Conservation (phyloP, 2,329 filamentous ascomycete genomes). For the Sclerotinia subarctica region DNA sequence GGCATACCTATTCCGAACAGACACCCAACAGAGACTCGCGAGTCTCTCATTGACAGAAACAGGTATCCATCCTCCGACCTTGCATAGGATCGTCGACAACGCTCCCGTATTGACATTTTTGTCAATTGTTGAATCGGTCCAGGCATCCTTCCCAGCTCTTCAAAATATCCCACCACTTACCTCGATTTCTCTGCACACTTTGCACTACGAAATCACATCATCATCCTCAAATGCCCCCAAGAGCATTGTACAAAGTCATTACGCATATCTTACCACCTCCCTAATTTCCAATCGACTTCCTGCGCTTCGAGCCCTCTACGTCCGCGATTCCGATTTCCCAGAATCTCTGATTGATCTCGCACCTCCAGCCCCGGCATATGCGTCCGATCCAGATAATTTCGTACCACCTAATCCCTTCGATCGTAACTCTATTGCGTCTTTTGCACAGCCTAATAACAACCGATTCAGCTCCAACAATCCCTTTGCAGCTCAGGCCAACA, state of each 20-base stretch:
- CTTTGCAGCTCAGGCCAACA: slow-evolving; percentile 27
- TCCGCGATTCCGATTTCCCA: slow-evolving; percentile 79
- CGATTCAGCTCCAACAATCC: slow-evolving; percentile 39
- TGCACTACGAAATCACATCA: slow-evolving; percentile 80
- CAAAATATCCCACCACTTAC: slow-evolving; percentile 58
- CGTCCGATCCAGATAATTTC: slow-evolving; percentile 38
- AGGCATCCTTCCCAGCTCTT: slow-evolving; percentile 54
- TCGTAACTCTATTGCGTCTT: slow-evolving; percentile 35
- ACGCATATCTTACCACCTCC: slow-evolving; percentile 81
- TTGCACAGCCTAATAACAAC: slow-evolving; percentile 16
- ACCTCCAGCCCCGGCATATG: slow-evolving; percentile 57
- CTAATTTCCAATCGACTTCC: slow-evolving; percentile 74
- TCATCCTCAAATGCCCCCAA: slow-evolving; percentile 55
- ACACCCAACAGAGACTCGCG: slow-evolving; percentile 58
- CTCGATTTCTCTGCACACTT: slow-evolving; percentile 64
- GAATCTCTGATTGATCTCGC: slow-evolving; percentile 69
- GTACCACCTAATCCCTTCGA: slow-evolving; percentile 30
- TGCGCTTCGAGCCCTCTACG: slow-evolving; percentile 72
- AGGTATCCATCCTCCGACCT: slow-evolving; percentile 54
- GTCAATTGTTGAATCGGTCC: slow-evolving; percentile 54
- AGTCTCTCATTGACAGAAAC: slow-evolving; percentile 70
- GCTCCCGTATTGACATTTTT: slow-evolving; percentile 46
- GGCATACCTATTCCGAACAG: slow-evolving; percentile 61
- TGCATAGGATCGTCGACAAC: slow-evolving; percentile 44
- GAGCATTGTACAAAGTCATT: slow-evolving; percentile 62